Evolutionary conservation across 129 eudicot species (phyloP).

Genomic region (Flaveria trinervia): DNA sequence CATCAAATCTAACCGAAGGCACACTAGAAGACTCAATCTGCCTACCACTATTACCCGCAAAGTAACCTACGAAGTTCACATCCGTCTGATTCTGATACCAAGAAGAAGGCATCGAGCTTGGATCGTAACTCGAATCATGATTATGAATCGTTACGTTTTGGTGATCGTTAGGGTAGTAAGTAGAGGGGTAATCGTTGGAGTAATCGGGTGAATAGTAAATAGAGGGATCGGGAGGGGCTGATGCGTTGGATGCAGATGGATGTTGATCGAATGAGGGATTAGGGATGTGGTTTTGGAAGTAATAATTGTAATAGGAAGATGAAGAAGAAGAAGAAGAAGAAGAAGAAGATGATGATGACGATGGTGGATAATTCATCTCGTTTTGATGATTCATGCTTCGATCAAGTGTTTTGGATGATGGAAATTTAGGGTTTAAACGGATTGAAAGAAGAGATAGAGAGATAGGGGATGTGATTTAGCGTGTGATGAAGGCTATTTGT

Average conservation of each 20-base stretch:
- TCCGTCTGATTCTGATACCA: constrained; percentile 25
- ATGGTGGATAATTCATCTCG: constrained; percentile 28
- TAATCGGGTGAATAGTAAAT: constrained; percentile 37
- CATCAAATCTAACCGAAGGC: constrained; percentile 34
- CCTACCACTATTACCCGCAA: constrained; percentile 25
- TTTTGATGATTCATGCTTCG: constrained; percentile 39
- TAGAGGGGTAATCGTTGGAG: constrained; percentile 23
- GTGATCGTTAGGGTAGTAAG: constrained; percentile 39
- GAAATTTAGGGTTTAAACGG: constrained; percentile 8
- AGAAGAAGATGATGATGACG: constrained; percentile 32
- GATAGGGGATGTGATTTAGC: background rate
- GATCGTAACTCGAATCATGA: constrained; percentile 31
- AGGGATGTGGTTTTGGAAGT: constrained; percentile 50
- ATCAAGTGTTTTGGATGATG: background rate
- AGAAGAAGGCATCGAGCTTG: constrained; percentile 24
- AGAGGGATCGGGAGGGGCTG: constrained; percentile 69
- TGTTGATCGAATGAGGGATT: constrained; percentile 31
- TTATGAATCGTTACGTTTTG: constrained; percentile 20
- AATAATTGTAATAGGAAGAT: constrained; percentile 45
- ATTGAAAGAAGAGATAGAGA: background rate
- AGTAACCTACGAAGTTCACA: constrained; percentile 23
- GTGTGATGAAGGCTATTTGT: constrained; percentile 29
- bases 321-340: constrained; percentile 36
- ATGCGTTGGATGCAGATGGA: constrained; percentile 43
- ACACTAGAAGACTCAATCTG: constrained; percentile 19